A percentile compares a stretch with the other conserved stretches of the same genome.
These are phyloP conservation scores for Spirogloea muscicola DNA, from an alignment of 139 green algal genomes.

Conservation along the genomic window DNA sequence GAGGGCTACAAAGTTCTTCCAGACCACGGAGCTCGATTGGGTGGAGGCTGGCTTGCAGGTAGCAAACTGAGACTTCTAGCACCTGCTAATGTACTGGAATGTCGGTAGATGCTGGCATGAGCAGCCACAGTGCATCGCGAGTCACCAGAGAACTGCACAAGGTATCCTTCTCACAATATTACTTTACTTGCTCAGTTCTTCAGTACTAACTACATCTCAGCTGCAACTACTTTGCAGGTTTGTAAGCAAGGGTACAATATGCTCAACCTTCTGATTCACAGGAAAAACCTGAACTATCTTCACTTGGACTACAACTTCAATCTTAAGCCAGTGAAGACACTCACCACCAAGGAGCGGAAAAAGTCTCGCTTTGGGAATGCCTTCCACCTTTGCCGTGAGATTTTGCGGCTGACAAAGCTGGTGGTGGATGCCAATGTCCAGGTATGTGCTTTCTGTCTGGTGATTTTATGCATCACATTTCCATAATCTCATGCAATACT, in stretches of 20 bases:
- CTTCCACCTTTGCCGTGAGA: conserved; percentile 98
- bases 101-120: no score
- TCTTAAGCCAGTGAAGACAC: conserved; percentile 99
- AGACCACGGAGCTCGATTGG: conserved; percentile 98
- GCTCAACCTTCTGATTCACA: conserved; percentile 99
- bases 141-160: no score
- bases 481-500: no score
- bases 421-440: conserved; percentile 60
- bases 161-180: no score
- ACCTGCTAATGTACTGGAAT: no score
- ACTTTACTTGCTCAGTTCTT: no score
- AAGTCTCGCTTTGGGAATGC: conserved; percentile 98
- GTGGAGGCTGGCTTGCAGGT: conserved; percentile 97
- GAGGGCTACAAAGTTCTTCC: conserved; percentile 98
- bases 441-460: no score
- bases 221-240: no score
- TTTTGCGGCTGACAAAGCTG: conserved; percentile 98
- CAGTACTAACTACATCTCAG: no score
- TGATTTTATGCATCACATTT: no score
- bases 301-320: conserved; percentile 99
- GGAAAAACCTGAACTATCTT: conserved; percentile 98
- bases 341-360: conserved; percentile 99
- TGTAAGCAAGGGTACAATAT: conserved; percentile 99
- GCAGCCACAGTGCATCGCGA: no score
- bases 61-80: no score